Evolutionary conservation across 257 asterid species (phyloP).

Genomic region (Ligustrum vulgare): DNA sequence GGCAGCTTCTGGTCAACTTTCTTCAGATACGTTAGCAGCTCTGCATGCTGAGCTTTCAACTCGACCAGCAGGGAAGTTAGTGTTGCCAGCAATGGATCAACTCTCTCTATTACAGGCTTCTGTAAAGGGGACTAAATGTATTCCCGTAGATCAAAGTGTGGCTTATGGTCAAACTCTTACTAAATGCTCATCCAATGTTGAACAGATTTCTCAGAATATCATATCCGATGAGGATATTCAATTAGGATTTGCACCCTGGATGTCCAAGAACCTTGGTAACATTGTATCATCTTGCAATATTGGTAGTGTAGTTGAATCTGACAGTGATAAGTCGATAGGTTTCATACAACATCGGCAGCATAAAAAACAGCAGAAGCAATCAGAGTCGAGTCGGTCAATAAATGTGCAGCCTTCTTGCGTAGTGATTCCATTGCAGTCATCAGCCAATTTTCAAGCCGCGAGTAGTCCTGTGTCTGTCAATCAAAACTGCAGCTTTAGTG

Average conservation of each 20-base stretch:
- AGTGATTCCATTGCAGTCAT: slow-evolving; percentile 66
- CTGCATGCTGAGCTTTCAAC: slow-evolving; percentile 66
- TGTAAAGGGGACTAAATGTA: slow-evolving; percentile 51
- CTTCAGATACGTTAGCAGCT: slow-evolving; percentile 68
- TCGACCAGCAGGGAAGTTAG: slow-evolving; percentile 49
- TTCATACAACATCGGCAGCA: slow-evolving; percentile 49
- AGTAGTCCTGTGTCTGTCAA: slow-evolving; percentile 41
- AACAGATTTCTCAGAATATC: slow-evolving; percentile 44
- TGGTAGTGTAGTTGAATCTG: slow-evolving; percentile 35
- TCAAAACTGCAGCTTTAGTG: slow-evolving; percentile 37
- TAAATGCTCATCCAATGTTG: slow-evolving; percentile 51
- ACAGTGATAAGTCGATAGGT: slow-evolving; percentile 39
- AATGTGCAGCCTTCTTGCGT: slow-evolving; percentile 80
- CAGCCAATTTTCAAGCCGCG: slow-evolving; percentile 48
- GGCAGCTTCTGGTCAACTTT: slow-evolving; percentile 67
- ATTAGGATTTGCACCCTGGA: slow-evolving; percentile 50
- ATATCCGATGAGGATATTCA: slow-evolving; percentile 38
- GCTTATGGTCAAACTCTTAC: slow-evolving; percentile 58
- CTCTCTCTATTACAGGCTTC: slow-evolving; percentile 53
- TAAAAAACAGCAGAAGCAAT: slow-evolving; percentile 42
- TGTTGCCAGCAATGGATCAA: slow-evolving; percentile 60
- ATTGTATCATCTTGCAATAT: slow-evolving; percentile 36
- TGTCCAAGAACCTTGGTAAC: slow-evolving; percentile 39
- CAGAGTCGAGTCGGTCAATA: slow-evolving; percentile 41
- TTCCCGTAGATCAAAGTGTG: slow-evolving; percentile 45